Conservation (phyloP, 768 basidiomycete species). For the Tephrocybe sp. region DNA sequence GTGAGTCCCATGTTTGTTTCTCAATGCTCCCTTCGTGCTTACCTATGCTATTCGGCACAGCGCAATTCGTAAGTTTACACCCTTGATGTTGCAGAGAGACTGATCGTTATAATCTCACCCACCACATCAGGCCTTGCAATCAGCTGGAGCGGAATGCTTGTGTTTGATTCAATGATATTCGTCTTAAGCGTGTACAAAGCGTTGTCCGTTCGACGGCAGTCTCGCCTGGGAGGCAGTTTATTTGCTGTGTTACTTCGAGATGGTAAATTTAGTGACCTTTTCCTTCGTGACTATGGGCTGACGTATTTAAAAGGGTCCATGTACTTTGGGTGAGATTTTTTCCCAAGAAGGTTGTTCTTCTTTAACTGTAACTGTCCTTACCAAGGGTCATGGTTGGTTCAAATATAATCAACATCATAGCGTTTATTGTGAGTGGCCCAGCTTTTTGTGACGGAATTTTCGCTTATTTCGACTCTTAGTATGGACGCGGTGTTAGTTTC, state of each 20-base stretch:
- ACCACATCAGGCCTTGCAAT: conserved; percentile 25
- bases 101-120: not conserved
- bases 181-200: conserved; percentile 40
- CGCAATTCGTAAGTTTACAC: not conserved
- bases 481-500: not conserved
- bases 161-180: conserved; percentile 39
- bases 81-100: not conserved
- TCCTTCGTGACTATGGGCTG: no score
- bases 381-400: conserved; percentile 27
- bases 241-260: conserved; percentile 34
- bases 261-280: conserved; percentile 24
- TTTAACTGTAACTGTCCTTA: no score
- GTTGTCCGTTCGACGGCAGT: conserved; percentile 21
- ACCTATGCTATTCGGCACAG: not conserved
- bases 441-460: not conserved
- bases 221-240: conserved; percentile 20
- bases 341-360: no score
- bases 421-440: conserved; percentile 29
- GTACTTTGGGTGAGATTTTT: conserved; percentile 38
- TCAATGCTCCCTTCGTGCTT: not conserved
- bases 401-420: conserved; percentile 35
- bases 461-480: not conserved
- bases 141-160: conserved; percentile 37
- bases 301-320: conserved; percentile 36
- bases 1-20: conserved; percentile 17